A percentile compares a stretch with the other conserved stretches of the same genome.
These are phyloP conservation scores for Apiotrichum siamense DNA, from an alignment of 1,284 basidiomycete species.

Conservation along the genomic window DNA sequence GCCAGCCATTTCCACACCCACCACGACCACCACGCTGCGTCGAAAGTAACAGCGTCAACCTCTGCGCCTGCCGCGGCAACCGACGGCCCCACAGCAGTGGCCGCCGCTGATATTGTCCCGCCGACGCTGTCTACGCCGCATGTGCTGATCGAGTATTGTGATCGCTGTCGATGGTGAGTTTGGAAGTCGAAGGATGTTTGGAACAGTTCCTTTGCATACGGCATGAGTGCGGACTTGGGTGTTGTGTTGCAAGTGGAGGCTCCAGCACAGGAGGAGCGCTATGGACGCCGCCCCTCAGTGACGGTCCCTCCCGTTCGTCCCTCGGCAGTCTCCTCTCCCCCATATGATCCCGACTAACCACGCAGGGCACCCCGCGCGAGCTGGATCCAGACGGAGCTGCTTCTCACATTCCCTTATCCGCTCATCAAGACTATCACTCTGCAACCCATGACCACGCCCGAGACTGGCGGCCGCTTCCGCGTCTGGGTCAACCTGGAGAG, in stretches of 20 bases:
- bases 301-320: conserved; percentile 1
- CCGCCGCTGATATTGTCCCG: conserved; percentile 51
- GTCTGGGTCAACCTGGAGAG: conserved; percentile 63
- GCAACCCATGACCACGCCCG: conserved; percentile 67
- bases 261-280: too few species aligned
- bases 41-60: not conserved
- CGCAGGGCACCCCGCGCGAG: conserved; percentile 59
- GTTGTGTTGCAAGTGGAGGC: too few species aligned
- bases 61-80: not conserved
- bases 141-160: conserved; percentile 73
- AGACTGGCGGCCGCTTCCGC: conserved; percentile 78
- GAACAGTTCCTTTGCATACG: too few species aligned
- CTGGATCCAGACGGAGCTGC: conserved; percentile 82
- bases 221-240: too few species aligned
- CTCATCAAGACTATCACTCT: conserved; percentile 61
- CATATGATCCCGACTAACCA: not conserved
- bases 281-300: too few species aligned
- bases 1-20: too few species aligned
- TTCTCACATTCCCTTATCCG: conserved; percentile 79
- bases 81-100: not conserved
- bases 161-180: conserved; percentile 60
- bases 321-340: conserved; percentile 2
- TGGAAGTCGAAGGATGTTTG: too few species aligned
- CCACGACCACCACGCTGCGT: not conserved
- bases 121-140: conserved; percentile 53